Evolutionary conservation across 352 stramenopile genomes (phyloP).

Genomic region (Phytopythium montanum): DNA sequence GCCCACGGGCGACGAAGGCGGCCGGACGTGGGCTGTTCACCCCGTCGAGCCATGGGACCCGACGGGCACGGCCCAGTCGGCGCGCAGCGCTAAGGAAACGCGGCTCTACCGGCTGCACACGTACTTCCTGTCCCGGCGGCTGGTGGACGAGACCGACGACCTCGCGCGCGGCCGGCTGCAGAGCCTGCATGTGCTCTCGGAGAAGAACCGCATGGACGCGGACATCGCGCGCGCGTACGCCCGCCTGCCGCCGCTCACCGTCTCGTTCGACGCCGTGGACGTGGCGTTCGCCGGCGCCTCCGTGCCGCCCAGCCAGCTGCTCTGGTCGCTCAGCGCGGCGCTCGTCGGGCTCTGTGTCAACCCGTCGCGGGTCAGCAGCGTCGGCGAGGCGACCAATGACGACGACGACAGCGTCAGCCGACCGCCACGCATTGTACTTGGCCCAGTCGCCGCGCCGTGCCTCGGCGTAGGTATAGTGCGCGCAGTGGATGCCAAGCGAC

Average conservation of each 20-base stretch:
- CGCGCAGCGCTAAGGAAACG: conserved; percentile 80
- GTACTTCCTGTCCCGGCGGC: conserved; percentile 59
- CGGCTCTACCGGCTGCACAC: conserved; percentile 74
- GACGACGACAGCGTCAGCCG: conserved; percentile 19
- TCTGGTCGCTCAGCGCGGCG: conserved; percentile 68
- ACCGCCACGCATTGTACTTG: conserved; percentile 54
- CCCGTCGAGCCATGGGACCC: conserved; percentile 69
- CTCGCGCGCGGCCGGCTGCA: conserved; percentile 42
- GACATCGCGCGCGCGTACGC: conserved; percentile 54
- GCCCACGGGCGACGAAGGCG: conserved; percentile 18
- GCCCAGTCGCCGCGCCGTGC: conserved; percentile 53
- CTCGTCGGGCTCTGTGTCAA: conserved; percentile 78
- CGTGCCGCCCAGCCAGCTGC: conserved; percentile 66
- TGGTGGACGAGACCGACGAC: conserved; percentile 20
- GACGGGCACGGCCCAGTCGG: conserved; percentile 46
- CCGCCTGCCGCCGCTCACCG: conserved; percentile 36
- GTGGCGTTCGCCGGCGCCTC: conserved; percentile 53
- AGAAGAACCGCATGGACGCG: conserved; percentile 61
- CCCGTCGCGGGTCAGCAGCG: not conserved
- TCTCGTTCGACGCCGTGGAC: conserved; percentile 59
- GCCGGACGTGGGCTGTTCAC: conserved; percentile 48
- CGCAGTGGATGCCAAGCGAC: conserved; percentile 44
- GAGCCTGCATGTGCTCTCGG: conserved; percentile 64
- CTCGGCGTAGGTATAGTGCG: conserved; percentile 67
- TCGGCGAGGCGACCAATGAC: not conserved